phyloP scores from a whole-genome alignment of 2,329 filamentous ascomycete species.

The Fusarium palustre region DNA sequence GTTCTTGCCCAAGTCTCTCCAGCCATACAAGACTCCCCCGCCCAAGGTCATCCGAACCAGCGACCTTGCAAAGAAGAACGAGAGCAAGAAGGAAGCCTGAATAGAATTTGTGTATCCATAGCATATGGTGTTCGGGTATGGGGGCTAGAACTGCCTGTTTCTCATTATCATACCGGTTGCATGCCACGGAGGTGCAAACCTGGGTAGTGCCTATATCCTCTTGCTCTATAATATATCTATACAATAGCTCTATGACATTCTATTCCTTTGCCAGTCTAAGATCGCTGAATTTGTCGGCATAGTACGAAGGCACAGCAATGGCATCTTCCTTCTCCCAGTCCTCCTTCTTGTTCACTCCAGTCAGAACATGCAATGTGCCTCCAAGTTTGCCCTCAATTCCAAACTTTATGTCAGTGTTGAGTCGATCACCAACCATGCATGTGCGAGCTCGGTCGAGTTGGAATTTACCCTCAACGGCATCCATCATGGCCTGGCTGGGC shows the following conservation, averaged over 20 bases:
- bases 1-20: conserved; percentile 75
- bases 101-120: not conserved
- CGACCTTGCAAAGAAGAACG: conserved; percentile 61
- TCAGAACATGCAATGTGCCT: conserved; percentile 90
- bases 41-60: conserved; percentile 64
- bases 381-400: conserved; percentile 91
- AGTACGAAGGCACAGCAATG: conserved; percentile 79
- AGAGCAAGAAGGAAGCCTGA: conserved; percentile 52
- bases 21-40: conserved; percentile 57
- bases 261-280: conserved; percentile 56
- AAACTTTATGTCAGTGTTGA: conserved; percentile 97
- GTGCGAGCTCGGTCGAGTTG: conserved; percentile 83
- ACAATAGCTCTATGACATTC: conserved; percentile 17
- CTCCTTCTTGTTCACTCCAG: conserved; percentile 86
- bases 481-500: conserved; percentile 99
- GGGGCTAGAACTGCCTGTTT: not conserved
- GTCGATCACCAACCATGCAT: conserved; percentile 95
- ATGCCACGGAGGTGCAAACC: not conserved
- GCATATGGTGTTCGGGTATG: not conserved
- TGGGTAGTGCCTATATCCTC: conserved; percentile 6
- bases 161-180: not conserved
- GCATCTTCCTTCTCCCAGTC: conserved; percentile 80
- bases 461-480: conserved; percentile 96
- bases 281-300: conserved; percentile 87
- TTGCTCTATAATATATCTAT: conserved; percentile 39